These are phyloP conservation scores for Tetragonia tetragonoides DNA, from an alignment of 148 eudicot species.

Conservation along the genomic window DNA sequence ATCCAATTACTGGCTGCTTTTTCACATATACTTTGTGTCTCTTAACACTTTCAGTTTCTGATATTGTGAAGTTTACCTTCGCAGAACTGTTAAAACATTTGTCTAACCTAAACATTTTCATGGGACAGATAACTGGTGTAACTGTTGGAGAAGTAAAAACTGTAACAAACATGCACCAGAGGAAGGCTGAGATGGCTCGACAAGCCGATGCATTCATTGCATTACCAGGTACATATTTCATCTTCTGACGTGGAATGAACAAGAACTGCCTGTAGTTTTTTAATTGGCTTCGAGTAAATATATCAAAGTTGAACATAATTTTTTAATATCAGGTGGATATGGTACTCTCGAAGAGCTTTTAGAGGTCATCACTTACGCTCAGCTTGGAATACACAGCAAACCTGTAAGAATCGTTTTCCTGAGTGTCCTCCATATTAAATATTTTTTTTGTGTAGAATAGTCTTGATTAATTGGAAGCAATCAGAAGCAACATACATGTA, in stretches of 20 bases:
- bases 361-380: constrained; percentile 93
- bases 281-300: neutral
- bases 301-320: neutral
- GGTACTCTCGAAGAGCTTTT: constrained; percentile 90
- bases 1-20: neutral
- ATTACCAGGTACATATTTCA: constrained; percentile 60
- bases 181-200: constrained; percentile 97
- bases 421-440: neutral
- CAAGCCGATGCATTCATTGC: constrained; percentile 98
- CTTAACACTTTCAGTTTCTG: neutral
- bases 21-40: neutral
- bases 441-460: neutral
- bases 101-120: constrained; percentile 8
- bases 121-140: constrained; percentile 71
- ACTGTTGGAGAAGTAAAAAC: constrained; percentile 79
- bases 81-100: neutral
- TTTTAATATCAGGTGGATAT: constrained; percentile 59
- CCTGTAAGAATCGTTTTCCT: constrained; percentile 52
- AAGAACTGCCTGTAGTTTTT: neutral
- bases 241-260: neutral
- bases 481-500: constrained; percentile 18
- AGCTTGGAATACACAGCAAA: constrained; percentile 85
- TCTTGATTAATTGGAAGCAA: neutral
- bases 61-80: neutral
- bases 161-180: constrained; percentile 91